A percentile compares a stretch with the other conserved stretches of the same genome.
Conservation (phyloP, 2,329 filamentous ascomycete species). For the Fusarium sp. region DNA sequence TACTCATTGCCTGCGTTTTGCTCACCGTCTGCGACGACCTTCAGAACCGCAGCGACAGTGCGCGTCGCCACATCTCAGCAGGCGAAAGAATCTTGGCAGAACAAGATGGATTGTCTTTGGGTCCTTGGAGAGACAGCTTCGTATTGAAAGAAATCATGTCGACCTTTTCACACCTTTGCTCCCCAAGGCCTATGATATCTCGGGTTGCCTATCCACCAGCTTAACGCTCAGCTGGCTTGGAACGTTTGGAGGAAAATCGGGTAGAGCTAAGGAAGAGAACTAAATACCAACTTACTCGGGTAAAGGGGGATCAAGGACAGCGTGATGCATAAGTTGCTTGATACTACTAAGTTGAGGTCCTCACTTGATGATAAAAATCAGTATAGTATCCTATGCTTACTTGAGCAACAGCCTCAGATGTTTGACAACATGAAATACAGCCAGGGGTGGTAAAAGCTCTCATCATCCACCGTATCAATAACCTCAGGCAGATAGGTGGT, state of each 20-base stretch:
- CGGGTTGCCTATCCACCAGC: not conserved
- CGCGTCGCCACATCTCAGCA: not conserved
- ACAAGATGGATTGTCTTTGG: not conserved
- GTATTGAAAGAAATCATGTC: not conserved
- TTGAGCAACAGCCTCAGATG: not conserved
- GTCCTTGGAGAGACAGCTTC: not conserved
- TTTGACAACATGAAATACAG: conserved; percentile 42
- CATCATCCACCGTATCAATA: conserved; percentile 48
- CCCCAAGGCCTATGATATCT: not conserved
- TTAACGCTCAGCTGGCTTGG: too few relatives aligned
- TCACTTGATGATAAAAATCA: too few relatives aligned
- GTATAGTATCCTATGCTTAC: not conserved
- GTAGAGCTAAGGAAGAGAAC: too few relatives aligned
- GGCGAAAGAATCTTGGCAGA: not conserved
- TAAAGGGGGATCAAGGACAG: too few relatives aligned
- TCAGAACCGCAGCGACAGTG: not conserved
- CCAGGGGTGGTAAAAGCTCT: conserved; percentile 48
- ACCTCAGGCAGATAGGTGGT: conserved; percentile 47
- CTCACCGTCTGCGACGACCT: not conserved
- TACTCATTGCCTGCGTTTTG: not conserved
- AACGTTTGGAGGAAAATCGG: not conserved
- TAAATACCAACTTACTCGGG: too few relatives aligned
- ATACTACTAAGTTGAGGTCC: too few relatives aligned
- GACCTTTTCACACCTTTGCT: not conserved
- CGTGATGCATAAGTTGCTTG: too few relatives aligned